Base-by-base conservation (phyloP, 2,329 filamentous ascomycete species). In the Fusarium xylarioides region DNA sequence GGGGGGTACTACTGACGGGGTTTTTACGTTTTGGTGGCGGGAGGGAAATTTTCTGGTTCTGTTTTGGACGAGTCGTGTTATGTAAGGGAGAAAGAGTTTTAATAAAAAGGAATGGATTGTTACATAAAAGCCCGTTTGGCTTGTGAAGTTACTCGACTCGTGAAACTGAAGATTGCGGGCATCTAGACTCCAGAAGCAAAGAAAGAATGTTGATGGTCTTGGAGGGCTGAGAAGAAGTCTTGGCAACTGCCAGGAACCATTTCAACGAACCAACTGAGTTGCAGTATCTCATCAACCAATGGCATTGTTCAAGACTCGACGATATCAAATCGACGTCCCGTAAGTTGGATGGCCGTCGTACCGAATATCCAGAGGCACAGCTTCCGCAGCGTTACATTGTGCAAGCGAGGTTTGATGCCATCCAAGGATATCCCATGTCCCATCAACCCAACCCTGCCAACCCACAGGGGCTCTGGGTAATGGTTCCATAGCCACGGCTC, bases 401-500 rank as follows among this genome's bases (percentile, higher is more conserved):
- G 40, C 11, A 57, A 47, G 14, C 54, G 40, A 57, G 30, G 54
- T 28, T 34, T 47, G 54, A 28, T 26, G 30, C 35, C 21, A 19
- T 38, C 14, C 37, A 42, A 50, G 47, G 47, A 50, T 50, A 50
- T 23, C 28, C 47, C 47, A 50, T 50, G 47, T n/a, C 21, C 21
- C 23, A 11, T 11, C 11, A 8, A 47, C 44, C 8, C 4, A 26
- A 26, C 26, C 26, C 26, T 4, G 6, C 26, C 26, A 26, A 26
- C 26, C 26, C 26, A 18, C 35, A 54, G 19, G 52, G 52, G 26
- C 15, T 11, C 19, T 55, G 52, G 40, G 40, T 46, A 47, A 57
- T 34, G 30, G 32, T 54, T 42, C 65, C 63, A 46, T 37, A 11
- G n/a, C n/a, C 32, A 61, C 30, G 63, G 65, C 30, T 53, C 63